phyloP scores from a whole-genome alignment of 1,284 basidiomycete species.

The Pascua sp. region DNA sequence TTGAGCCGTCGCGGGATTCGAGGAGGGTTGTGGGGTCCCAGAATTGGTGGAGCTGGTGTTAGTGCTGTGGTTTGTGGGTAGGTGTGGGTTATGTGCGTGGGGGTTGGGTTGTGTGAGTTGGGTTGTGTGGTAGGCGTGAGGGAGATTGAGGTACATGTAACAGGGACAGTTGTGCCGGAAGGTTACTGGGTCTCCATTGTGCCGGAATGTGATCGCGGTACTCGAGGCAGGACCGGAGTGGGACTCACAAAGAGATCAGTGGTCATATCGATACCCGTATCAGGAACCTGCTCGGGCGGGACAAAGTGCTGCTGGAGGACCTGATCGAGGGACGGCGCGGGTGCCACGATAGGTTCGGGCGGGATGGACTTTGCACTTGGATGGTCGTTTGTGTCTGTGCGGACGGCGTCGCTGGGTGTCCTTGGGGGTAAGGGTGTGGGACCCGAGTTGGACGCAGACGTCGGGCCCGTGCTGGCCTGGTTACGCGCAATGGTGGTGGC shows the following conservation, averaged over 20 bases:
- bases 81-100: no score
- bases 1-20: constrained; percentile 8
- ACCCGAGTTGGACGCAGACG: no score
- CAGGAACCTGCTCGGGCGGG: neutral
- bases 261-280: neutral
- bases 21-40: constrained; percentile 27
- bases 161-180: no score
- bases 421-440: no score
- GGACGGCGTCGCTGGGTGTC: neutral
- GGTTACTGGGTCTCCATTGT: no score
- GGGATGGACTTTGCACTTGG: neutral
- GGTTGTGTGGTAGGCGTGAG: no score
- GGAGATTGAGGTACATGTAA: no score
- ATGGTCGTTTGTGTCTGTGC: no score
- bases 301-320: constrained; percentile 19
- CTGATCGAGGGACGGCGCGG: constrained; percentile 10
- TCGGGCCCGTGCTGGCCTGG: neutral
- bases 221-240: no score
- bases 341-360: neutral
- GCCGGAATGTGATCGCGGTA: no score
- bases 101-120: neutral
- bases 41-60: constrained; percentile 34
- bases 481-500: constrained; percentile 12
- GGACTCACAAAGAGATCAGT: constrained; percentile 13
- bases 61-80: constrained; percentile 3